Base-by-base conservation (phyloP, 441 rosid species). In the Lepidium campestre region DNA sequence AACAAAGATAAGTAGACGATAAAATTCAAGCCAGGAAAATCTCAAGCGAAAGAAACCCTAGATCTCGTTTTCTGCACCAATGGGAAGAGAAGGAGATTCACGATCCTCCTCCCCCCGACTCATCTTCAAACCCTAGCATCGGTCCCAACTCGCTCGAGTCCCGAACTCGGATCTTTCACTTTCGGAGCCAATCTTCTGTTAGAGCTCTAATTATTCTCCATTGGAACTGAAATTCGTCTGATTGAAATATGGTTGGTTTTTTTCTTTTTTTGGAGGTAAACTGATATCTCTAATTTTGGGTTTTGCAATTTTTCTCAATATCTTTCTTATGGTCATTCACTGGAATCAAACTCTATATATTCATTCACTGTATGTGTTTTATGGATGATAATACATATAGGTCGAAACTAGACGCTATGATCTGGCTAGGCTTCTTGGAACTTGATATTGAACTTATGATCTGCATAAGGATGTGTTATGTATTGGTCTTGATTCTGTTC, bases 11-110 rank as follows among this genome's bases (percentile, higher is more conserved):
- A 2, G 41, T 2, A 48, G 14, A 4, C 39, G 39, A 35, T 5
- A 2, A 65, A 40, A 53, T 42, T 35, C 9, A 3, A 46, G 27
- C 4, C 32, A 7, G 20, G 7, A 29, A 31, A 56, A 36, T 37
- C 23, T 45, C 17, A 37, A 27, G 13, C 25, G 53, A 37, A 37
- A 11, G 36, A 55, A 71, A 48, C 65, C 65, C 70, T 71, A 63
- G 35, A 44, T 54, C 42, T 40, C 14, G 5, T 10, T 58, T 40
- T 2, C 52, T 48, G 23, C 50, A n/a, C 34, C 29, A 2, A 40
- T 8, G 45, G 7, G 3, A 34, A 49, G 29, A 18, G 3, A 35
- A 0, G 34, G 10, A 10, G 58, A 44, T 10, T 42, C 62, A 42
- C 34, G 35, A 42, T 66, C 11, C 55, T n/a, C 31, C 31, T 27